These are phyloP conservation scores for Pythium sukuiense DNA, from an alignment of 352 stramenopile species.

Conservation along the genomic window DNA sequence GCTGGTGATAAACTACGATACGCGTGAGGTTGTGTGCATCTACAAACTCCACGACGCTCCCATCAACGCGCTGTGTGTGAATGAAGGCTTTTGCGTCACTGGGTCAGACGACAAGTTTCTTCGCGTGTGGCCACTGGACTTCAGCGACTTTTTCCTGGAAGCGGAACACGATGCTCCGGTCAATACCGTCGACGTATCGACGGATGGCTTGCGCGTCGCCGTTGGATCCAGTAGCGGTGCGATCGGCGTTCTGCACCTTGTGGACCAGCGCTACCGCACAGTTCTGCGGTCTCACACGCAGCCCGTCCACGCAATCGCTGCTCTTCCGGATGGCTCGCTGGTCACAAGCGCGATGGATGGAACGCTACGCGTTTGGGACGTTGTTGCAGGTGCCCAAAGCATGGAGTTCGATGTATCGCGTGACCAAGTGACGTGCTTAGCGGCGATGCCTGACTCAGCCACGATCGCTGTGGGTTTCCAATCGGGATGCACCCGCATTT, in stretches of 20 bases:
- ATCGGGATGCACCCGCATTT: conserved; percentile 83
- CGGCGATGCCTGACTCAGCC: conserved; percentile 32
- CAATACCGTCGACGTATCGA: conserved; percentile 59
- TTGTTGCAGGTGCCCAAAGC: conserved; percentile 52
- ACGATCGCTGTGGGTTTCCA: conserved; percentile 71
- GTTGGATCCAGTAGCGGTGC: conserved; percentile 73
- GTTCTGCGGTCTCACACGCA: conserved; percentile 76
- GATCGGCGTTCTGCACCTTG: conserved; percentile 85
- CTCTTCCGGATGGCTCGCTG: conserved; percentile 35
- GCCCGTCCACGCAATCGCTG: conserved; percentile 42
- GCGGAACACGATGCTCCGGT: conserved; percentile 81
- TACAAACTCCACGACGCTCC: conserved; percentile 86
- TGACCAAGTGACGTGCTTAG: conserved; percentile 61
- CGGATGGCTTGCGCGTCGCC: conserved; percentile 77
- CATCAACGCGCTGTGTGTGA: conserved; percentile 84
- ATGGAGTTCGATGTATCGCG: conserved; percentile 85
- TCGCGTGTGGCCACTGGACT: conserved; percentile 91
- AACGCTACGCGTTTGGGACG: conserved; percentile 86
- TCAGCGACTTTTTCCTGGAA: conserved; percentile 91
- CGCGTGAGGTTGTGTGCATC: conserved; percentile 80
- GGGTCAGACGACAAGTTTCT: conserved; percentile 85
- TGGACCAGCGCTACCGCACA: conserved; percentile 78
- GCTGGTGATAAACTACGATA: conserved; percentile 85
- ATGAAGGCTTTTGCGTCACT: conserved; percentile 90
- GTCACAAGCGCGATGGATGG: conserved; percentile 72